Evolutionary conservation across 208 protist genomes (phyloP).

Genomic region (Leptomonas pyrrhocoris): DNA sequence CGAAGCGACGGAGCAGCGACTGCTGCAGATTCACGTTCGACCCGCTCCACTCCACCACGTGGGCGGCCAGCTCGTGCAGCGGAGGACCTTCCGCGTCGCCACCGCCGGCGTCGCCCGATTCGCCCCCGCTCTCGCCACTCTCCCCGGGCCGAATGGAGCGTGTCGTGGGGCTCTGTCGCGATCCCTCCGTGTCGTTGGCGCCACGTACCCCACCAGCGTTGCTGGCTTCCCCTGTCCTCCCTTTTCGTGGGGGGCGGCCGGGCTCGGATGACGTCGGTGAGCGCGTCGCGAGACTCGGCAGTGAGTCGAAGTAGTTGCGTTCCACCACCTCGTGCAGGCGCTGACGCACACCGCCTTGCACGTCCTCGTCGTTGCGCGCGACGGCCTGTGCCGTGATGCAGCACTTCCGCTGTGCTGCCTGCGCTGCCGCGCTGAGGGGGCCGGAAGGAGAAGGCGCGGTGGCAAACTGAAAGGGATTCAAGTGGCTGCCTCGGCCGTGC

Average conservation of each 20-base stretch:
- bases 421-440: slow-evolving; percentile 9
- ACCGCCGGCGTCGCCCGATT: not conserved
- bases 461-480: slow-evolving; percentile 36
- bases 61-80: slow-evolving; percentile 19
- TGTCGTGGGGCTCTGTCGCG: not conserved
- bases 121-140: not conserved
- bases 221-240: not conserved
- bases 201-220: not conserved
- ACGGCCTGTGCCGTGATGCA: slow-evolving; percentile 43
- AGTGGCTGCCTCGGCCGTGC: slow-evolving; percentile 20
- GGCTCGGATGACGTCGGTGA: not conserved
- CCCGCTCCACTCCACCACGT: slow-evolving; percentile 23
- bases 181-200: not conserved
- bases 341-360: slow-evolving; percentile 43
- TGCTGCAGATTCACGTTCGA: slow-evolving; percentile 21
- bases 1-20: slow-evolving; percentile 29
- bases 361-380: slow-evolving; percentile 46
- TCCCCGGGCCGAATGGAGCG: not conserved
- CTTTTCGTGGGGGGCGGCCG: not conserved
- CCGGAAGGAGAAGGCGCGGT: not conserved
- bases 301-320: slow-evolving; percentile 11
- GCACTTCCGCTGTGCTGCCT: slow-evolving; percentile 50
- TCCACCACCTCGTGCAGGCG: slow-evolving; percentile 9
- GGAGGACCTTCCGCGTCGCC: not conserved
- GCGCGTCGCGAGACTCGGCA: not conserved